phyloP scores from a whole-genome alignment of 352 stramenopile species.

The Pythium brachiatum region DNA sequence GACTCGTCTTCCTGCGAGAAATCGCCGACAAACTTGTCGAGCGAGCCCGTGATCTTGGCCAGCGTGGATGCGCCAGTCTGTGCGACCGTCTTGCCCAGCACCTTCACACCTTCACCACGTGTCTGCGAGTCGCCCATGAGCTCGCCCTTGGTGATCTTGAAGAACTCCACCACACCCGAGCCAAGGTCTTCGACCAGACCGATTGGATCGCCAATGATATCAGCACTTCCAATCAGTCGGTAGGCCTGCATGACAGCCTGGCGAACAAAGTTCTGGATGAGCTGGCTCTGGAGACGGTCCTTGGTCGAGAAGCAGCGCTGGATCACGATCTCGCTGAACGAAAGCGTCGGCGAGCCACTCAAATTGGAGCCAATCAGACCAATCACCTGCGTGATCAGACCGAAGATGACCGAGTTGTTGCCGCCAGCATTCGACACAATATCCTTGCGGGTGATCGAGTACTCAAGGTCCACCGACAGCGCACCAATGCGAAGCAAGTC shows the following conservation, averaged over 20 bases:
- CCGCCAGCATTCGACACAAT: conserved; percentile 66
- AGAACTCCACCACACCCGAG: conserved; percentile 82
- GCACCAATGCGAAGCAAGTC: conserved; percentile 74
- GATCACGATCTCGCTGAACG: conserved; percentile 85
- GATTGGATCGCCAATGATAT: conserved; percentile 87
- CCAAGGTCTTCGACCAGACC: conserved; percentile 85
- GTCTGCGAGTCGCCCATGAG: conserved; percentile 79
- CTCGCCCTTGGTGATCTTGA: conserved; percentile 89
- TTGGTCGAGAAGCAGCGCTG: conserved; percentile 83
- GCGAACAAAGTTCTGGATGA: conserved; percentile 82
- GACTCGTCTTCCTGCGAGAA: conserved; percentile 58
- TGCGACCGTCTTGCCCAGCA: conserved; percentile 83
- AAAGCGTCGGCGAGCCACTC: conserved; percentile 78
- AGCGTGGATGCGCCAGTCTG: conserved; percentile 71
- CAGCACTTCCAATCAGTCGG: conserved; percentile 74
- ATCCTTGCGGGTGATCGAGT: conserved; percentile 82
- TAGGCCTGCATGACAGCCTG: conserved; percentile 85
- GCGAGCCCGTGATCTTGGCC: conserved; percentile 82
- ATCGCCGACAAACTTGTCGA: conserved; percentile 83
- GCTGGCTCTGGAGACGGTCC: conserved; percentile 66
- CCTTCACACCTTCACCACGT: conserved; percentile 81
- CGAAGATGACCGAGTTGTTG: conserved; percentile 71
- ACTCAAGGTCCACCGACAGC: conserved; percentile 74
- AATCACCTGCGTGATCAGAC: conserved; percentile 76
- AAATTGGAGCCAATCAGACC: conserved; percentile 83